Percentiles rank a stretch among this genome's conserved stretches.
Evolutionary conservation across 441 rosid genomes (phyloP).

Genomic region (Syzygium malaccense): DNA sequence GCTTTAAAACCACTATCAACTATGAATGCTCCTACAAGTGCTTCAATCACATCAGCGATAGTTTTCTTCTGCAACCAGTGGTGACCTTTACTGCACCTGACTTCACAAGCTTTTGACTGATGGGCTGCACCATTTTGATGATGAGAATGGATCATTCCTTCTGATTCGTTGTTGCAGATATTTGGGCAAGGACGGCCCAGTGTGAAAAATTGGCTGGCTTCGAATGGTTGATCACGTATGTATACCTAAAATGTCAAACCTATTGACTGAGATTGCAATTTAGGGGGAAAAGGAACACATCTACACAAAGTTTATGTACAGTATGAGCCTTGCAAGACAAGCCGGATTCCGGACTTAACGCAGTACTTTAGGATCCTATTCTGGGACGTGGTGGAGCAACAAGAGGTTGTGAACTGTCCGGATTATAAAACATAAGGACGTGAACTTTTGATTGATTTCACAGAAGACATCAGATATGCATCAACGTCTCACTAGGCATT

Average conservation of each 20-base stretch:
- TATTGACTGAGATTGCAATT: background rate
- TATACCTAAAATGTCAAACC: conserved; percentile 47
- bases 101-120: conserved; percentile 31
- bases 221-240: conserved; percentile 85
- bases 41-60: conserved; percentile 92
- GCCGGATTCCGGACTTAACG: background rate
- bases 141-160: conserved; percentile 37
- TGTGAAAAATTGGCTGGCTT: conserved; percentile 79
- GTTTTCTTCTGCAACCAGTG: conserved; percentile 82
- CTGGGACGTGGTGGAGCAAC: background rate
- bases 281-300: background rate
- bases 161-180: conserved; percentile 46
- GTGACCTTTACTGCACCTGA: conserved; percentile 82
- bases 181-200: conserved; percentile 65
- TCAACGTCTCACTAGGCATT: background rate
- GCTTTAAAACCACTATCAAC: conserved; percentile 93
- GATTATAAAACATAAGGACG: background rate
- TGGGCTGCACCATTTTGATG: conserved; percentile 14
- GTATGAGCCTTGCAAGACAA: background rate
- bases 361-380: background rate
- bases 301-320: background rate
- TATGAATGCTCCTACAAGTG: conserved; percentile 89
- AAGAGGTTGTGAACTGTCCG: background rate
- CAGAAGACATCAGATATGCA: background rate
- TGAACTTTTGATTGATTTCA: background rate